Conservation (phyloP, 2,329 filamentous ascomycete species). For the Domatiomyces catenatus region DNA sequence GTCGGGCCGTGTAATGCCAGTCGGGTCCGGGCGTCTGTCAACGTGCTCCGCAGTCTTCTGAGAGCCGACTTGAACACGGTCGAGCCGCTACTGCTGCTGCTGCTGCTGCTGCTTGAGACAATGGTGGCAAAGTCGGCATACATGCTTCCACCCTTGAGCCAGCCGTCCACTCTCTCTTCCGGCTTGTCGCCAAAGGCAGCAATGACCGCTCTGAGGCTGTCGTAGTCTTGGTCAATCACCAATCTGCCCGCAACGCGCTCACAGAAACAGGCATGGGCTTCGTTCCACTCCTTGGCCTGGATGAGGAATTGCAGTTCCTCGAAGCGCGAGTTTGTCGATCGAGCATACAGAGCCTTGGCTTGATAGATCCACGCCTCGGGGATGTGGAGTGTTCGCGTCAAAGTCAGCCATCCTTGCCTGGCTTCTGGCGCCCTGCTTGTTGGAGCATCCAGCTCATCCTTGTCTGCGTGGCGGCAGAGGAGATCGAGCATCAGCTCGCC, state of each 20-base stretch:
- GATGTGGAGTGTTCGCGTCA: constrained; percentile 52
- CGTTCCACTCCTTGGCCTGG: constrained; percentile 56
- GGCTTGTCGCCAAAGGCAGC: constrained; percentile 51
- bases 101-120: constrained; percentile 20
- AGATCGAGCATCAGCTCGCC: constrained; percentile 56
- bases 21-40: constrained; percentile 22
- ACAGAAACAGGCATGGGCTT: constrained; percentile 73
- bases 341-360: constrained; percentile 70
- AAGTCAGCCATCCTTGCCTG: constrained; percentile 33
- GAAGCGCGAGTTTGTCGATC: constrained; percentile 49
- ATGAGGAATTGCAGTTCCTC: constrained; percentile 68
- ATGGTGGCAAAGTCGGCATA: constrained; percentile 23
- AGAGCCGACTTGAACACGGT: constrained; percentile 27
- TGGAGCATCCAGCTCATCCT: constrained; percentile 42
- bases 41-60: constrained; percentile 34
- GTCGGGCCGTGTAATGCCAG: constrained; percentile 28
- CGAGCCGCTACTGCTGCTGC: too few relatives aligned
- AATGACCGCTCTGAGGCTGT: constrained; percentile 52
- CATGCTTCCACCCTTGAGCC: constrained; percentile 55
- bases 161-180: constrained; percentile 49
- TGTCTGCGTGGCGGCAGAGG: constrained; percentile 53
- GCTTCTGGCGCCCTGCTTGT: constrained; percentile 5
- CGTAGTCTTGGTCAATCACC: constrained; percentile 69
- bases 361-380: constrained; percentile 71
- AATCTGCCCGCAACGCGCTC: constrained; percentile 65